Conservation (phyloP, 2,329 filamentous ascomycete genomes). For the Phyllosticta paracitricarpa region DNA sequence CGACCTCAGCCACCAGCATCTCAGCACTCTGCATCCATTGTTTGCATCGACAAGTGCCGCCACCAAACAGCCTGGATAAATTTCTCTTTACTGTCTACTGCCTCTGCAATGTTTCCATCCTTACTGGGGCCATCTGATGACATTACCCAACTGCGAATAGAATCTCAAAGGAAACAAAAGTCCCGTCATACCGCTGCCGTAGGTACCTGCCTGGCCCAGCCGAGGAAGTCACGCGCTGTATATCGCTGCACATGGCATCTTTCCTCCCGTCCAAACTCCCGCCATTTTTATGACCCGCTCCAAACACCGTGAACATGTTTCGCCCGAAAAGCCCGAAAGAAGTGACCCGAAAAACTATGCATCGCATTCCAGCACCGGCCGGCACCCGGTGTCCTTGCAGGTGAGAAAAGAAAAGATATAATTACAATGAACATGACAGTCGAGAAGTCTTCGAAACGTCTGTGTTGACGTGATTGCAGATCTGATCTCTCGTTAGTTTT, state of each 20-base stretch:
- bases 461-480: not conserved
- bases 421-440: constrained; percentile 5
- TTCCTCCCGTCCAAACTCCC: constrained; percentile 2
- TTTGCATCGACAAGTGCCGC: not conserved
- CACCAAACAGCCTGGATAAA: not conserved
- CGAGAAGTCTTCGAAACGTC: not conserved
- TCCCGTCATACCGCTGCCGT: not conserved
- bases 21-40: not conserved
- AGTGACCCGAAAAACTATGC: not conserved
- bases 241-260: constrained; percentile 1
- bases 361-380: not conserved
- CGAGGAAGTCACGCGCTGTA: constrained; percentile 8
- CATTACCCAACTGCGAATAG: not conserved
- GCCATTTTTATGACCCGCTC: constrained; percentile 2
- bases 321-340: constrained; percentile 1
- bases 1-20: not conserved
- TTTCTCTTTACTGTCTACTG: not conserved
- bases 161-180: not conserved
- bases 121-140: not conserved
- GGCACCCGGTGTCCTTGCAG: not conserved
- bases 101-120: not conserved
- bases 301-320: constrained; percentile 8
- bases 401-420: not conserved
- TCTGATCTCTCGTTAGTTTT: not conserved
- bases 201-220: constrained; percentile 1